Percentiles rank a stretch among this genome's conserved stretches.
These are phyloP conservation scores for Ceratobasidium sp. DNA, from an alignment of 1,284 basidiomycete genomes.

Conservation along the genomic window DNA sequence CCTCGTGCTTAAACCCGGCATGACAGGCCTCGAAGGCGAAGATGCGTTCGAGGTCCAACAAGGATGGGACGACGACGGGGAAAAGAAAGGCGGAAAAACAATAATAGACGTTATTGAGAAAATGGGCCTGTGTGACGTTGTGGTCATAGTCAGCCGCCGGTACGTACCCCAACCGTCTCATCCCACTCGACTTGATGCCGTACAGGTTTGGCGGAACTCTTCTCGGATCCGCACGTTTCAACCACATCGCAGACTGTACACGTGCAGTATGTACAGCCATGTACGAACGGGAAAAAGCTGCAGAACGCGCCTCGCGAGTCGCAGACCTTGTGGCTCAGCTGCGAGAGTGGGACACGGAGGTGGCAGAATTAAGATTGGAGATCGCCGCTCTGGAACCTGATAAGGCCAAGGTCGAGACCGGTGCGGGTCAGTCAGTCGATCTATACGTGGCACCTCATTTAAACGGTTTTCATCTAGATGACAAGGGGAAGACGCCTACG, in stretches of 20 bases:
- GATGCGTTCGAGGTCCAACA: slow-evolving; percentile 71
- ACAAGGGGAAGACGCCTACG: slow-evolving; percentile 5
- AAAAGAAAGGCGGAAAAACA: slow-evolving; percentile 67
- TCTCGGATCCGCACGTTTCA: slow-evolving; percentile 71
- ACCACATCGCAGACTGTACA: slow-evolving; percentile 76
- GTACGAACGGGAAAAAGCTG: slow-evolving; percentile 61
- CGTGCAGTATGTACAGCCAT: slow-evolving; percentile 63
- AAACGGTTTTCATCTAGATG: background rate
- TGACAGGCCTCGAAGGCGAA: slow-evolving; percentile 68
- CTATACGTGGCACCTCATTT: background rate
- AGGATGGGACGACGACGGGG: slow-evolving; percentile 72
- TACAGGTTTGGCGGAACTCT: slow-evolving; percentile 78
- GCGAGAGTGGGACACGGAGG: slow-evolving; percentile 64
- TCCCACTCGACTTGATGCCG: too few species aligned
- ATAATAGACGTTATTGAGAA: slow-evolving; percentile 72
- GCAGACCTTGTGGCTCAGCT: slow-evolving; percentile 64
- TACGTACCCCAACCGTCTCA: slow-evolving; percentile 50
- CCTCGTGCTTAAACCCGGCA: slow-evolving; percentile 70
- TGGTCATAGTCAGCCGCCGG: slow-evolving; percentile 77
- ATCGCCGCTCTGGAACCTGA: slow-evolving; percentile 50
- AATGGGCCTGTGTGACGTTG: slow-evolving; percentile 64
- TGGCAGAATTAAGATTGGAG: slow-evolving; percentile 61
- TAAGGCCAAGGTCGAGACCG: slow-evolving; percentile 2
- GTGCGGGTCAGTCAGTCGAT: background rate
- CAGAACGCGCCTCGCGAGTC: slow-evolving; percentile 58